Base-by-base conservation (phyloP, 2,329 filamentous ascomycete genomes). In the Akanthomyces lecanii region DNA sequence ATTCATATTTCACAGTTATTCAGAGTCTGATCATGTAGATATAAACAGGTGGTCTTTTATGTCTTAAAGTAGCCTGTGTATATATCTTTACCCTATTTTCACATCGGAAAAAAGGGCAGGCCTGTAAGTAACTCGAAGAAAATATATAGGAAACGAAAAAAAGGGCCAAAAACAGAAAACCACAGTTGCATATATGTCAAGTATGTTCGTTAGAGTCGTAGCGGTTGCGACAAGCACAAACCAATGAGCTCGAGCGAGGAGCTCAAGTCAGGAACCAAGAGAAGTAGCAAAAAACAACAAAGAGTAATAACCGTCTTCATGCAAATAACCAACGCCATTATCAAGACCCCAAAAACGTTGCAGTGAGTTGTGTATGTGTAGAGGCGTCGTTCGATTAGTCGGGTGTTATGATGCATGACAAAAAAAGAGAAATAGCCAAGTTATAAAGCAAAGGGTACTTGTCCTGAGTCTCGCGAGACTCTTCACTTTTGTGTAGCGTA, bases 171-270 rank as follows among this genome's bases (percentile, higher is more conserved):
- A 30, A 38, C 14, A 52, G 16, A 36, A 51, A 30, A 51, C 36
- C 33, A 54, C 38, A 42, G 14, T 38, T 53, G 57, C 57, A 61
- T 44, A n/a, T 53, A 61, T 54, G 40, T 47, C 52, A 47, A 55
- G 36, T 61, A 54, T 54, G 59, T 61, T 36, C 59, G 42, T 61
- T 38, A 61, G 16, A 61, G 50, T 61, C 59, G 52, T 61, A 42
- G 30, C 28, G 38, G 40, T 45, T 33, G 18, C 40, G 38, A 47
- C n/a, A 45, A 28, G 33, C 33, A 53, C 55, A 50, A 36, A 50
- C 28, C n/a, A 50, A 30, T 14, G 12, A 50, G 55, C 21, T 38
- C 44, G 21, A 18, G 28, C 55, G 25, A 28, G 16, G 45, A 44
- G 25, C 48, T 30, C 28, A 16, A 45, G 28, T 14, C 12, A n/a